Base-by-base conservation (phyloP, 148 eudicot species). In the Arbutus unedo region DNA sequence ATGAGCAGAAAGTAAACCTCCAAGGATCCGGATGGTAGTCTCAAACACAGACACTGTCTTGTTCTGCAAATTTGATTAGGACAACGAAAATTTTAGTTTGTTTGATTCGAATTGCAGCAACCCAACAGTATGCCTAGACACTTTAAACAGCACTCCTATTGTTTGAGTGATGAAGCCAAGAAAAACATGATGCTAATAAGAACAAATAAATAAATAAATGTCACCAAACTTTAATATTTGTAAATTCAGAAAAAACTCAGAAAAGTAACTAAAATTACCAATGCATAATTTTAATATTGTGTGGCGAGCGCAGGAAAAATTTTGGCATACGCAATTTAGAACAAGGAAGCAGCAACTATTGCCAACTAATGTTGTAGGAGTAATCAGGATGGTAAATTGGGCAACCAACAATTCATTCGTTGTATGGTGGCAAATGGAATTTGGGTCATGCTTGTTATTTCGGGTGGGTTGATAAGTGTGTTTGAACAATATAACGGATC, bases 1-100 rank as follows among this genome's bases (percentile, higher is more conserved):
- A 90, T 96, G 99, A 85, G 98, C 99, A 89, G 99, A 96, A 72
- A 96, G 90, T 86, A 96, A 85, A 77, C 99, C 99, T 89, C 99
- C 99, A 88, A 96, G 96, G 78, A 96, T 88, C 81, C 99, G 90
- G 72, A 96, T 96, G 38, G 95, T 93, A 72, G 99, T 96, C 89
- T 96, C 99, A 83, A 96, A 96, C 66, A 96, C 87, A 9, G 99
- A 96, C n/a, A 96, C 98, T 6, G 99, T 96, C 90, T 96, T 94
- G 85, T 96, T 96, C 99, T 96, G 96, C 90, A 91, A 82, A 85
- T 80, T 76, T 72, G 81, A 54, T 66, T 11, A 48, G 45, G 6
- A 78, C 77, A 11, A 49, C 21, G 8, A 23, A n/a, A 70, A 51
- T 6, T 4, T 68, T 38, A 67, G 48, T 68, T 68, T 31, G 38